Conservation (phyloP, 2,329 filamentous ascomycete genomes). For the Graphilbum ipis-grandicollis region DNA sequence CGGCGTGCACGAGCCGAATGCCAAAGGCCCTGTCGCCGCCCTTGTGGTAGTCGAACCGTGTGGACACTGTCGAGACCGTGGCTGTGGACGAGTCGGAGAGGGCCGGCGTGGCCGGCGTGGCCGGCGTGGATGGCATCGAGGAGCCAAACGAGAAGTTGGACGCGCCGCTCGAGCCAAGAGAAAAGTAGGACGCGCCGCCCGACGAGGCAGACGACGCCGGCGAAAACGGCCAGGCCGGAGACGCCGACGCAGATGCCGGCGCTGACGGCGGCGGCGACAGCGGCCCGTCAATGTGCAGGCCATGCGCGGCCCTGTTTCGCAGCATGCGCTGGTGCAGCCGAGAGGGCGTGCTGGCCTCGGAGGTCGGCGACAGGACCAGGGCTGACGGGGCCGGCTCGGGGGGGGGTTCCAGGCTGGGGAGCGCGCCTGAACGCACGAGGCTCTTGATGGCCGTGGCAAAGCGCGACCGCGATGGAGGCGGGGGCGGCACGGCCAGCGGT, state of each 20-base stretch:
- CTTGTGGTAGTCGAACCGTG: constrained; percentile 5
- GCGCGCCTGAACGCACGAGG: constrained; percentile 21
- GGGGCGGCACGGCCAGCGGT: constrained; percentile 5
- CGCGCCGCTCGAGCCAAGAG: too few species aligned
- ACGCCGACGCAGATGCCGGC: not conserved
- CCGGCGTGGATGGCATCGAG: constrained; percentile 2
- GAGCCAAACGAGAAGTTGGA: not conserved
- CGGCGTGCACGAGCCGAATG: constrained; percentile 31
- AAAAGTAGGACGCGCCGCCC: not conserved
- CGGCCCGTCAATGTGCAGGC: not conserved
- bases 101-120: constrained; percentile 8
- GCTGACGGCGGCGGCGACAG: not conserved
- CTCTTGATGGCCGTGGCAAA: constrained; percentile 19
- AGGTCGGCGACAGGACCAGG: constrained; percentile 14
- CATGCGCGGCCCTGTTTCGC: not conserved
- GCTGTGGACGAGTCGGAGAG: constrained; percentile 17
- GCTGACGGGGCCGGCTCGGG: constrained; percentile 8
- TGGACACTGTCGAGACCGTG: constrained; percentile 7
- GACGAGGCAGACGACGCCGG: not conserved
- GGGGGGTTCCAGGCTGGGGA: constrained; percentile 10
- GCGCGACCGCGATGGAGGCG: constrained; percentile 3
- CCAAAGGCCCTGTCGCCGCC: constrained; percentile 19
- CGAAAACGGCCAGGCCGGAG: not conserved
- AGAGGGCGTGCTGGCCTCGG: constrained; percentile 9
- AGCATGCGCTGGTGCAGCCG: not conserved